phyloP scores from a whole-genome alignment of 768 basidiomycete genomes.

The Termitomyces sp. region DNA sequence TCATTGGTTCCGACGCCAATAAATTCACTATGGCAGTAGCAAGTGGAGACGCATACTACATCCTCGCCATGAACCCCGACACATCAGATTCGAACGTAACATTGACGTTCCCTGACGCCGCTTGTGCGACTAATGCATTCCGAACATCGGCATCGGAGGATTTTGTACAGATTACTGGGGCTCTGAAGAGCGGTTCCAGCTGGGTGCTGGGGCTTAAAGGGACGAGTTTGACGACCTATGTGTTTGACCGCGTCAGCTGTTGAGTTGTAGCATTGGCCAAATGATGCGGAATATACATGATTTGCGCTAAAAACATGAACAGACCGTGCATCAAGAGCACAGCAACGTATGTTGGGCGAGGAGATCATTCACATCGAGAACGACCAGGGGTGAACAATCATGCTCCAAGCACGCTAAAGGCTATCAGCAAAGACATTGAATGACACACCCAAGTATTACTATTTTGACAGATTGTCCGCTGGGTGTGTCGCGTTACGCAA shows the following conservation, averaged over 20 bases:
- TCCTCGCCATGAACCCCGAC: conserved; percentile 31
- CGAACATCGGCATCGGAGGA: conserved; percentile 29
- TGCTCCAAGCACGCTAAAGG: too few species aligned
- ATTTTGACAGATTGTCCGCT: too few species aligned
- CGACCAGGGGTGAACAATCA: too few species aligned
- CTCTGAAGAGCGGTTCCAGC: conserved; percentile 15
- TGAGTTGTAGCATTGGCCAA: conserved; percentile 4
- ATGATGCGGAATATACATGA: not conserved
- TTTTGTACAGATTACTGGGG: conserved; percentile 24
- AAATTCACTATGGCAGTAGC: conserved; percentile 26
- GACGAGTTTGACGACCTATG: conserved; percentile 30
- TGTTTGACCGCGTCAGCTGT: conserved; percentile 23
- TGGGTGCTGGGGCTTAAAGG: conserved; percentile 25
- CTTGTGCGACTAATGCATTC: conserved; percentile 21
- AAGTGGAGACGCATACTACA: conserved; percentile 20
- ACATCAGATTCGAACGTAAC: conserved; percentile 20
- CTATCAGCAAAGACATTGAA: too few species aligned
- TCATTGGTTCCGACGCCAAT: conserved; percentile 26
- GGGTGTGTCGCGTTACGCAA: too few species aligned
- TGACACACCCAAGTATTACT: too few species aligned
- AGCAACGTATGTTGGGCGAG: too few species aligned
- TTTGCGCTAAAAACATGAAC: not conserved
- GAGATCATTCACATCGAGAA: too few species aligned
- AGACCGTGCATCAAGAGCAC: too few species aligned
- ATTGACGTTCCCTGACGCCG: conserved; percentile 27